Evolutionary conservation across 495 filamentous ascomycete species (phyloP).

Genomic region (Apiosordaria backusii): DNA sequence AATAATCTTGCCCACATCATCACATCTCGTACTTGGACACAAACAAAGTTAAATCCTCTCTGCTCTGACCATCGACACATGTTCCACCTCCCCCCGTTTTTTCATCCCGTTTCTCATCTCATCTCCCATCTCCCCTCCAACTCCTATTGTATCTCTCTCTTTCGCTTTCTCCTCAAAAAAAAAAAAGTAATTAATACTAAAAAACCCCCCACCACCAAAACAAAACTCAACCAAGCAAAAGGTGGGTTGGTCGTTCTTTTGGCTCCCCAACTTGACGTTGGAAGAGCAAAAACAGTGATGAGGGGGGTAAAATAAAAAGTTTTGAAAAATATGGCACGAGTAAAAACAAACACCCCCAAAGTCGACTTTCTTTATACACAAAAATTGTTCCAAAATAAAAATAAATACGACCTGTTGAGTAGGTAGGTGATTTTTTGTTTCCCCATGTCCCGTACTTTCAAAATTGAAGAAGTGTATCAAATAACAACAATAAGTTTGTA

Average conservation of each 20-base stretch:
- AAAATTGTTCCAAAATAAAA: background rate
- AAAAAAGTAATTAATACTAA: constrained; percentile 6
- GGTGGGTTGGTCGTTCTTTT: background rate
- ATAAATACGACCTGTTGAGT: background rate
- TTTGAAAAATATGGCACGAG: background rate
- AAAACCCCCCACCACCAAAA: background rate
- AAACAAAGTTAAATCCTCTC: too few relatives aligned
- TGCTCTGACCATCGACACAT: background rate
- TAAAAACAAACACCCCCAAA: background rate
- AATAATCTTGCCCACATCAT: too few relatives aligned
- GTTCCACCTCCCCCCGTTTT: background rate
- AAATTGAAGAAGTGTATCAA: background rate
- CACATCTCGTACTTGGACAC: too few relatives aligned
- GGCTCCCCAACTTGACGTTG: background rate
- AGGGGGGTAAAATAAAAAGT: background rate
- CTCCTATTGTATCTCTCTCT: background rate
- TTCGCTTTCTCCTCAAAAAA: background rate
- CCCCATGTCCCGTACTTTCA: background rate
- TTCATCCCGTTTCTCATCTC: background rate
- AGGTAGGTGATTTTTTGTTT: too few relatives aligned
- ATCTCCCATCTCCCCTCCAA: background rate
- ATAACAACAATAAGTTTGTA: background rate
- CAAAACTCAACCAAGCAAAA: background rate
- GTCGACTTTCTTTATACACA: background rate
- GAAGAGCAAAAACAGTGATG: background rate